Evolutionary conservation across 2,329 filamentous ascomycete genomes (phyloP).

Genomic region (Colletotrichum cuscutae): DNA sequence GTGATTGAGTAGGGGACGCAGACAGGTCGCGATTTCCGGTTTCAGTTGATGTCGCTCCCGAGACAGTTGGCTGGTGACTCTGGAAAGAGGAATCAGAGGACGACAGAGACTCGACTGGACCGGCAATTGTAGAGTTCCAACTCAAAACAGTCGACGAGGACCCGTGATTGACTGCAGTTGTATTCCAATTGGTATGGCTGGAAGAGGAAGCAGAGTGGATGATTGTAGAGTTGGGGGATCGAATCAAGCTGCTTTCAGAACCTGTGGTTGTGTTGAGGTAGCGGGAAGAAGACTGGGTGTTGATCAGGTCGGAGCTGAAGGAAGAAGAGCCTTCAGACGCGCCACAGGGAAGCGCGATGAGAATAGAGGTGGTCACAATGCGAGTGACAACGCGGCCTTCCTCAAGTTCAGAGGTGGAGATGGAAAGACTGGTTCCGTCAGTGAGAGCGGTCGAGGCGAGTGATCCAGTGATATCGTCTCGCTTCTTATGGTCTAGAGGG

Average conservation of each 20-base stretch:
- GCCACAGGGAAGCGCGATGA: conserved; percentile 1
- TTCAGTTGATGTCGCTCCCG: background rate
- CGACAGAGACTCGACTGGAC: background rate
- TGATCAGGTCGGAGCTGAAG: background rate
- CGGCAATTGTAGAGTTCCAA: background rate
- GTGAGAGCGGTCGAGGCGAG: background rate
- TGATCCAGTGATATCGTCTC: background rate
- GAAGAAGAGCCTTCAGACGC: background rate
- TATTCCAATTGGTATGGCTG: background rate
- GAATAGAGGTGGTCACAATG: conserved; percentile 3
- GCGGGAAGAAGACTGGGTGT: background rate
- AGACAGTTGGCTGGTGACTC: background rate
- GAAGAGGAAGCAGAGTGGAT: background rate
- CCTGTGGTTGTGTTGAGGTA: background rate
- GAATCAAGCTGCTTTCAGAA: background rate
- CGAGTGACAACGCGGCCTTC: background rate
- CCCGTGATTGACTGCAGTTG: rapidly evolving
- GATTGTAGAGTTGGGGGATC: background rate
- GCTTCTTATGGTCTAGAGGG: background rate
- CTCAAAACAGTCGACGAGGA: background rate
- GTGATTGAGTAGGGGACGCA: background rate
- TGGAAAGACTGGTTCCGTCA: background rate
- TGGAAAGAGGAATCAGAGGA: background rate
- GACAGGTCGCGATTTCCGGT: too few relatives aligned
- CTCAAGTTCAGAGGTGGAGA: background rate